Evolutionary conservation across 495 filamentous ascomycete species (phyloP), one percentile per base, ranked within the genome.

Genomic region (Penicillium fimorum): DNA sequence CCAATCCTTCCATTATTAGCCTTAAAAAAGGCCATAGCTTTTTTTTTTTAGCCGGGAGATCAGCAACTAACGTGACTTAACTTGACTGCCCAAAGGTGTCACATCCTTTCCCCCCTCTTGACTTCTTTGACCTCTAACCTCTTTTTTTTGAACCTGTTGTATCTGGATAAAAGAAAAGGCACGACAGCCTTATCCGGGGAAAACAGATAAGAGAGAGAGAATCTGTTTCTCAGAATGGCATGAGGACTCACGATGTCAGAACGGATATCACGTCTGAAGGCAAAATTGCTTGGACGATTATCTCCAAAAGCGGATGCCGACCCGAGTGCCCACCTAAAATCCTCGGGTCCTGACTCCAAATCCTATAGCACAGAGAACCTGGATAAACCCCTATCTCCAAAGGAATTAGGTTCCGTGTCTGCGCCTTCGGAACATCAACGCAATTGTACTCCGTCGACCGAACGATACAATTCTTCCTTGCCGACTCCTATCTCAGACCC

Each of bases 211-310:
- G 8, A 33, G 25, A 20, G 27, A 33, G 27, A 20, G 11, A n/a
- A n/a, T n/a, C 30, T 24, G 22, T 9, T 17, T 35, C 30, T 33
- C 32, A 49, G 47, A 49, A 49, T 46, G 43, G 24, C 43, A 29
- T 47, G 25, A 30, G 32, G 27, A 32, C 22, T 1, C 63, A 70
- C 52, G 18, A 76, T 76, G 73, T 61, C 67, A 27, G 71, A 76
- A 57, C 57, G 67, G 30, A 60, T 71, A 29, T 70, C 71, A 54
- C 66, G 66, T 61, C 70, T 70, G 54, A 74, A 73, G 60, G 60
- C 68, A 17, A 75, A 70, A 58, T 65, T 75, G 53, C 62, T 73
- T 42, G 70, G 69, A 50, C 72, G 71, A 73, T 73, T 72, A 61
- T 71, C 74, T 54, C 64, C 70, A 40, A 66, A 68, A 68, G 52